Percentiles rank a stretch among this genome's conserved stretches.
Conservation (phyloP, 768 basidiomycete species). For the Agrocybe pediades region DNA sequence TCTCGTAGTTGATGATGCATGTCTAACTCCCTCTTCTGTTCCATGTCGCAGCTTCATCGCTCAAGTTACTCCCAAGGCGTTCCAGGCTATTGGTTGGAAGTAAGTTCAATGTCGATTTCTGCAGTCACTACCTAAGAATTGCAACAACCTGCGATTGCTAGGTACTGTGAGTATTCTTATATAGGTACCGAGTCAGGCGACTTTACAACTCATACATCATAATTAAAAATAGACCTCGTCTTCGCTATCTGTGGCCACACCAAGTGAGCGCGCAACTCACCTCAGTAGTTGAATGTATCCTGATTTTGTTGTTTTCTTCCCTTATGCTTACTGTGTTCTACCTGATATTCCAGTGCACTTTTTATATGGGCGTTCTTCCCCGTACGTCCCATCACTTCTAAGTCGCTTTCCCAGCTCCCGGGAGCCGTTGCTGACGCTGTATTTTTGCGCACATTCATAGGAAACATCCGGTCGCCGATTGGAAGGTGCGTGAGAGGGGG, state of each 20-base stretch:
- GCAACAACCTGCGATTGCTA: background rate
- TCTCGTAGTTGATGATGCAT: background rate
- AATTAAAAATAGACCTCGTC: slow-evolving; percentile 33
- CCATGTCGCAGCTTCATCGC: slow-evolving; percentile 43
- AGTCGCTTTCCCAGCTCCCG: background rate
- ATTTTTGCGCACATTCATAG: slow-evolving; percentile 15
- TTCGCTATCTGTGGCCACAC: slow-evolving; percentile 48
- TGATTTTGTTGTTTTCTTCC: background rate
- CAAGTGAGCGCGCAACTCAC: slow-evolving; percentile 28
- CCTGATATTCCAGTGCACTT: slow-evolving; percentile 26
- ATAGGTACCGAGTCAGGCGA: background rate
- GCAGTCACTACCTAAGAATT: background rate
- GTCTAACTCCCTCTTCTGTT: background rate
- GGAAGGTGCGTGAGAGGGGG: too few relatives aligned
- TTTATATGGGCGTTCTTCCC: slow-evolving; percentile 48
- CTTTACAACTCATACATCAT: background rate
- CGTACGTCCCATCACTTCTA: slow-evolving; percentile 26
- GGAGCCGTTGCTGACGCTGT: background rate
- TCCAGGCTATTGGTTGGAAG: slow-evolving; percentile 42
- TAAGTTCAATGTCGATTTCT: slow-evolving; percentile 20
- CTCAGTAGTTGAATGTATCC: too few relatives aligned
- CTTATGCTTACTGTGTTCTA: too few relatives aligned
- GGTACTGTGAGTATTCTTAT: background rate
- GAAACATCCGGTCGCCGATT: slow-evolving; percentile 46
- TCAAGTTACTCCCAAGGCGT: slow-evolving; percentile 44